Evolutionary conservation across 139 green algal genomes (phyloP), one percentile per base, ranked within the genome.

Genomic region (Coccomyxa sp.): DNA sequence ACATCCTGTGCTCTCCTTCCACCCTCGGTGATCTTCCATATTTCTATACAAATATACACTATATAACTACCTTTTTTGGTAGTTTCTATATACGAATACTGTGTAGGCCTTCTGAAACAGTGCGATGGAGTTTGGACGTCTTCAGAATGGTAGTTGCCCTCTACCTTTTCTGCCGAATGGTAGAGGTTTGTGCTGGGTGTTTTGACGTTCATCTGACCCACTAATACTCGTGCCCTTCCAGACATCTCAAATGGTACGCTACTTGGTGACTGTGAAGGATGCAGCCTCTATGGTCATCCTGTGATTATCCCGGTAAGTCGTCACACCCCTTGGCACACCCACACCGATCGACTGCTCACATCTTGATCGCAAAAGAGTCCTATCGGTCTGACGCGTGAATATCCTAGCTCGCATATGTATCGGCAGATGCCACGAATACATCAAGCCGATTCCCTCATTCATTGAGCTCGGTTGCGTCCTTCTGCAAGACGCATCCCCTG

Each of bases 361-460:
- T 68, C 60, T 68, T 68, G 60, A 68, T 68, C 60, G 60, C 60
- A 68, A 68, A 68, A 68, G 60, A 68, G 60, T 68, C 60, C 60
- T 14, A 16, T 68, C 60, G 16, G 16, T 68, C n/a, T 68, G 60
- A 68, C 60, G 60, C 60, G 60, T 68, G 60, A 68, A 68, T 68
- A 16, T 14, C 60, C 60, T 68, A 68, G 15, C 14, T 68, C 60
- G 60, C 60, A 68, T 68, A 14, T 68, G 60, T 16, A 68, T 68
- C 60, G 15, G 60, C 14, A 68, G 60, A 68, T 68, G 60, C 60
- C 60, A 68, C 60, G 60, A 68, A 16, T 25, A 14, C 60, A 68
- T 16, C 14, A 14, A 68, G 16, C 60, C 60, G 60, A 68, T 68
- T 68, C 15, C 60, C 60, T 68, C 60, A 68, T 14, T 14, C 60